A percentile compares a stretch with the other conserved stretches of the same genome.
phyloP scores from a whole-genome alignment of 331 rosid genomes.

The Ulmus americana region DNA sequence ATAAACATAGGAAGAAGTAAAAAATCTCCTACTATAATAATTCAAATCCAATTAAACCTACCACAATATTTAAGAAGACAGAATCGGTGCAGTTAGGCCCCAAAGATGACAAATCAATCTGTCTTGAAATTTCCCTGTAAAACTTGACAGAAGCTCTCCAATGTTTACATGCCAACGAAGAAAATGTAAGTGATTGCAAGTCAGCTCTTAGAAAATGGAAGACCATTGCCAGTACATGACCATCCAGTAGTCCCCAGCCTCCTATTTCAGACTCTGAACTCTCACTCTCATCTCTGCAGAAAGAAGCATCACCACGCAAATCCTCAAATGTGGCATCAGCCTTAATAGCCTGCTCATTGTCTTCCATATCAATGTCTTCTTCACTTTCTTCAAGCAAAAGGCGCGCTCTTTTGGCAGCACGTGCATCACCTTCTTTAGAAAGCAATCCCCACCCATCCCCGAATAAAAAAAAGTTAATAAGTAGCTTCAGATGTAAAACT shows the following conservation, averaged over 20 bases:
- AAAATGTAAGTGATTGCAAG: conserved; percentile 61
- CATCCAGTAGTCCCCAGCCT: conserved; percentile 75
- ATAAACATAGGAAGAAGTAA: conserved; percentile 17
- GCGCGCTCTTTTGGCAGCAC: conserved; percentile 73
- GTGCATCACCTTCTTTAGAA: conserved; percentile 54
- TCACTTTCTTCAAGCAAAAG: conserved; percentile 59
- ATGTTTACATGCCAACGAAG: conserved; percentile 80
- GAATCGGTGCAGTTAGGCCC: conserved; percentile 76
- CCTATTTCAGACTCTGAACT: conserved; percentile 38
- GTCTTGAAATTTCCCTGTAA: conserved; percentile 65
- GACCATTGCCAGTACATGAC: conserved; percentile 59
- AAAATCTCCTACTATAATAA: conserved; percentile 15
- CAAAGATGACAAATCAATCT: conserved; percentile 67
- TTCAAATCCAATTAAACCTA: conserved; percentile 35
- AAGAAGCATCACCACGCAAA: conserved; percentile 56
- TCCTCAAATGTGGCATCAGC: conserved; percentile 66
- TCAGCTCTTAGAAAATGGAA: conserved; percentile 79
- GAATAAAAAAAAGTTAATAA: conserved; percentile 9
- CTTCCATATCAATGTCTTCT: conserved; percentile 62
- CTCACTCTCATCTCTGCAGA: conserved; percentile 37
- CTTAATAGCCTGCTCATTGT: conserved; percentile 33
- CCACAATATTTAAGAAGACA: conserved; percentile 61
- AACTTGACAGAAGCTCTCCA: conserved; percentile 74
- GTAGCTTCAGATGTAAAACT: conserved; percentile 1
- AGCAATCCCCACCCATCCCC: conserved; percentile 24